Evolutionary conservation across 2,329 filamentous ascomycete species (phyloP).

Genomic region (Botrytis hyacinthi): DNA sequence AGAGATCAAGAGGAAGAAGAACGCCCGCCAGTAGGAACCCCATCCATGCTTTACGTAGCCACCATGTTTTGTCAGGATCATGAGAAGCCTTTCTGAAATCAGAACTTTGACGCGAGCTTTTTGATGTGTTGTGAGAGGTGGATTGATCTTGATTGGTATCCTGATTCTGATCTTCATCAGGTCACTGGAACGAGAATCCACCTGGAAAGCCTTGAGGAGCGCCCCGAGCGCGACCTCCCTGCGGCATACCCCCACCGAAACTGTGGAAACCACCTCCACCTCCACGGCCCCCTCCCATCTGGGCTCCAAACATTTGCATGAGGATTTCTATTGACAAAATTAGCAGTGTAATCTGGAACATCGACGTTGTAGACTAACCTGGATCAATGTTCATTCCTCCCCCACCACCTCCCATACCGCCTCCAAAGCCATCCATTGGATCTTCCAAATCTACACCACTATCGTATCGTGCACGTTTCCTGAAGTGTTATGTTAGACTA

Average conservation of each 20-base stretch:
- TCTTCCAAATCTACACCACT: slow-evolving; percentile 90
- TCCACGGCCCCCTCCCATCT: slow-evolving; percentile 46
- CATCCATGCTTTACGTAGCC: slow-evolving; percentile 35
- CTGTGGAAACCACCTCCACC: slow-evolving; percentile 49
- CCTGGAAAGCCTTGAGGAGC: slow-evolving; percentile 46
- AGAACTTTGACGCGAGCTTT: slow-evolving; percentile 14
- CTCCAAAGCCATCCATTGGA: slow-evolving; percentile 70
- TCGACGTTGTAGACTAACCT: slow-evolving; percentile 9
- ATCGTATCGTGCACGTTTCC: slow-evolving; percentile 87
- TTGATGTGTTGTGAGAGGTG: slow-evolving; percentile 3
- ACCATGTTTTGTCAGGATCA: slow-evolving; percentile 24
- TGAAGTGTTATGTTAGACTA: slow-evolving; percentile 44
- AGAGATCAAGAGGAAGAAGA: slow-evolving; percentile 37
- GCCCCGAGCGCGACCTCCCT: slow-evolving; percentile 34
- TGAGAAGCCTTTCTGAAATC: slow-evolving; percentile 24
- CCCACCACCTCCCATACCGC: slow-evolving; percentile 55
- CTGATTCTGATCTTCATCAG: slow-evolving; percentile 29
- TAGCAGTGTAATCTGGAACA: background rate
- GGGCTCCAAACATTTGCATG: slow-evolving; percentile 40
- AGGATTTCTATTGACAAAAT: slow-evolving; percentile 32
- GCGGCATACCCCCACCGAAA: slow-evolving; percentile 52
- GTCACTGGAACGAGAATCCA: slow-evolving; percentile 59
- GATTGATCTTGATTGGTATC: slow-evolving; percentile 14
- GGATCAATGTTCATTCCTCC: slow-evolving; percentile 44
- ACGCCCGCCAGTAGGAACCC: slow-evolving; percentile 35